These are phyloP conservation scores for Ogataea philodendri DNA, from an alignment of 805 yeast genomes.

Conservation along the genomic window DNA sequence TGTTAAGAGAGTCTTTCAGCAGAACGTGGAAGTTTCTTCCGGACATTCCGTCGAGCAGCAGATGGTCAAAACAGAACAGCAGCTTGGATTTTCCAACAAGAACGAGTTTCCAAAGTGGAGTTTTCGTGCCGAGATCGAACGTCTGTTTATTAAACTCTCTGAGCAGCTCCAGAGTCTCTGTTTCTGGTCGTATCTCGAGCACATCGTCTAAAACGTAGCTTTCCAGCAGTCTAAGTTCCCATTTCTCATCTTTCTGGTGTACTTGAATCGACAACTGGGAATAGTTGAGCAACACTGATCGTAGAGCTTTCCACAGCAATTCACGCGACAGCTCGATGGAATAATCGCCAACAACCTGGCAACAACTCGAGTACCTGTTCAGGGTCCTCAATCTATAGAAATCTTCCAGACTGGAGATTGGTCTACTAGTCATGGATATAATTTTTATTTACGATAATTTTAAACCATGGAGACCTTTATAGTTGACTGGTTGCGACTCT, in stretches of 20 bases:
- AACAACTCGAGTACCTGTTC: constrained; percentile 5
- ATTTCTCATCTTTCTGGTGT: neutral
- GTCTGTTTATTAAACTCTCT: constrained; percentile 1
- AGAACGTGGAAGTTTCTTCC: constrained; percentile 29
- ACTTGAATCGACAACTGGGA: constrained; percentile 22
- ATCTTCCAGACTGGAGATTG: constrained; percentile 11
- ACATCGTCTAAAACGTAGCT: constrained; percentile 17
- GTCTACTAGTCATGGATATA: constrained; percentile 8
- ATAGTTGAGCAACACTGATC: constrained; percentile 16
- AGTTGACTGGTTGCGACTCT: constrained; percentile 48
- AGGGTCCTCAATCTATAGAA: constrained; percentile 10
- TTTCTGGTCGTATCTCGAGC: constrained; percentile 17
- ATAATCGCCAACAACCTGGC: constrained; percentile 17
- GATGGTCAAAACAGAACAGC: constrained; percentile 31
- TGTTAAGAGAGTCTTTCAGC: constrained; percentile 23
- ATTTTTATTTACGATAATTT: constrained; percentile 20
- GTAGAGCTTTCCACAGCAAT: constrained; percentile 13
- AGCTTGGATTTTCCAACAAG: constrained; percentile 16
- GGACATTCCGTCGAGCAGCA: constrained; percentile 36
- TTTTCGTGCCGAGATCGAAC: constrained; percentile 5
- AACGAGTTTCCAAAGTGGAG: constrained; percentile 26
- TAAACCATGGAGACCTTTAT: constrained; percentile 58
- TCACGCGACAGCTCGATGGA: constrained; percentile 11
- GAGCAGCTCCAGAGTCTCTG: constrained; percentile 8
- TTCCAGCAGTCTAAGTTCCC: constrained; percentile 6